Evolutionary conservation across 192 early-diverging fungal genomes (phyloP), one percentile per base, ranked within the genome.

Genomic region (Diversispora epigaea): DNA sequence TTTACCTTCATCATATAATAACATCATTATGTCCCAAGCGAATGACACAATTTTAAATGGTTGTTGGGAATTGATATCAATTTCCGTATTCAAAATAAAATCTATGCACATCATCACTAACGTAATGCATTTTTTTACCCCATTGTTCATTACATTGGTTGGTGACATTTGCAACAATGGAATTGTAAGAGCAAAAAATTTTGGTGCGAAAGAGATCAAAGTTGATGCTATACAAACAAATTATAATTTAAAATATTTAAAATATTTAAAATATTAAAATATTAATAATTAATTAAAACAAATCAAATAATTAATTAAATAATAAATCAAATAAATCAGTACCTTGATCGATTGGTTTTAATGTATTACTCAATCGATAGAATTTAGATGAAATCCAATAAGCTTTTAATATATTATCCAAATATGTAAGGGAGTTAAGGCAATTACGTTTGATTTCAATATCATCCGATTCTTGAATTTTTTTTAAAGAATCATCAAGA

Each of bases 1-100:
- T 9, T 14, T 71, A 72, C 70, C 70, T 61, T 60, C 40, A 46
- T 72, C 21, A 25, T 60, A 43, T 12, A 72, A 45, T 45, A 72
- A 60, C 1, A 19, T 46, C 56, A 72, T 45, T 46, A 46, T 40
- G 3, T 56, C 70, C 56, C 70, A 72, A 60, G 60, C 7, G 3
- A 57, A 46, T n/a, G 8, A 32, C 17, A 60, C 10, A 45, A 60
- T 60, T 32, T 58, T 47, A 32, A 22, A 14, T 22, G 12, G 47
- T 19, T 3, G 22, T 22, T 45, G 9, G 17, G 15, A 3, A 67
- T 22, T 32, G 12, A 44, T 17, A n/a, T 44, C 17, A 1, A 12
- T n/a, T n/a, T 67, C 45, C 8, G 47, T 47, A 25, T 25, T 49
- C n/a, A 6, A 22, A 22, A 49, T 67, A 32, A 50, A 32, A 4